Base-by-base conservation (phyloP, 257 asterid genomes). In the Penstemon newberryi region DNA sequence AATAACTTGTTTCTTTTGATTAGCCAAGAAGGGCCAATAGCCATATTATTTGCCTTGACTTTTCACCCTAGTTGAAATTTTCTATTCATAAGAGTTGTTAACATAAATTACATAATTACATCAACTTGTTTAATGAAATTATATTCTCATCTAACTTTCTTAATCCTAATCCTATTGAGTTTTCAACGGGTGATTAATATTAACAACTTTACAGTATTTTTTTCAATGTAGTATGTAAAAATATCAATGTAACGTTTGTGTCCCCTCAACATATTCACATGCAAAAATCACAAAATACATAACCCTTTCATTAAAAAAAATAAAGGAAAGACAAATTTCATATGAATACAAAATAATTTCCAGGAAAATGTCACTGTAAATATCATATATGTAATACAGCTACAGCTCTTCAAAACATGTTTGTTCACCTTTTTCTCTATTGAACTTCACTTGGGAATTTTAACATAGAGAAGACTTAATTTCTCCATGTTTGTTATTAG, bases 381-480 rank as follows among this genome's bases (percentile, higher is more conserved):
- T 25, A 25, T 25, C 33, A 25, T 25, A 25, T 25, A 25, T 25
- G 33, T 10, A 49, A 15, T 49, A 49, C n/a, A 15, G 3, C 4
- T 9, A 49, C 54, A 9, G 18, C 54, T 49, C 54, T 49, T 10
- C 54, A 49, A 49, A 49, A 3, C 18, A 49, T 0, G 33, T 25
- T 25, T 25, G 33, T 25, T 25, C 33, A 25, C 33, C 33, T 25
- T 25, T 25, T 25, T 25, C 33, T 25, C 33, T 25, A 25, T 25
- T 47, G 62, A 69, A 66, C 41, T 50, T 33, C 11, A 12, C 66
- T 69, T n/a, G 33, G 56, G 56, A 58, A 49, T 44, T 68, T 62
- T 69, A 66, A 52, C 42, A 52, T 66, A 66, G 66, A 61, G 50
- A 71, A 52, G 72, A 7, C 69, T 13, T 57, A 12, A 10, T 18